Conservation (phyloP, 2,329 filamentous ascomycete genomes). For the Exophiala sideris region DNA sequence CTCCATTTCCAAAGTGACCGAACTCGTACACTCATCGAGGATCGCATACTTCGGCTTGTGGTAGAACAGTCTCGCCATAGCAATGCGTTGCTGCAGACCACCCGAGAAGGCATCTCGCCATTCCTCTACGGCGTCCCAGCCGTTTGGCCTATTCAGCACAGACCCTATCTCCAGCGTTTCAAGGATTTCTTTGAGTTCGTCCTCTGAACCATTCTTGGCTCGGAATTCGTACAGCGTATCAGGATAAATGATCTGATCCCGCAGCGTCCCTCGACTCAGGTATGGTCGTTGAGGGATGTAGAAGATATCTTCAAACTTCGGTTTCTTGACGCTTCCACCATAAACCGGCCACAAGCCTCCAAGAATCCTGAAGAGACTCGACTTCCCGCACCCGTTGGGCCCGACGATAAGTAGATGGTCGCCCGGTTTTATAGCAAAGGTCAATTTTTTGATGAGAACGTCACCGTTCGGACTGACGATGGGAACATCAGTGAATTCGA, state of each 20-base stretch:
- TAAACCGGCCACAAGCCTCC: constrained; percentile 98
- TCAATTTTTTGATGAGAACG: constrained; percentile 78
- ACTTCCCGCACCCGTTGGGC: constrained; percentile 96
- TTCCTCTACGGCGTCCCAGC: constrained; percentile 92
- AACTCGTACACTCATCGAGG: constrained; percentile 92
- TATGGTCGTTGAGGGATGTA: constrained; percentile 97
- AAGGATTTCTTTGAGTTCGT: constrained; percentile 73
- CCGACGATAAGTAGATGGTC: constrained; percentile 93
- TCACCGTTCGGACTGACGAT: constrained; percentile 97
- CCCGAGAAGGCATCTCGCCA: constrained; percentile 94
- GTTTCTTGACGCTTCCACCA: constrained; percentile 87
- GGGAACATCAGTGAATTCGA: constrained; percentile 83
- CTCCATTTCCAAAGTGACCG: constrained; percentile 92
- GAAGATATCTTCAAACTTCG: constrained; percentile 88
- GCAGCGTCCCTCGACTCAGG: constrained; percentile 82
- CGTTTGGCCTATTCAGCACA: constrained; percentile 72
- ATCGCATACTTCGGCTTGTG: constrained; percentile 92
- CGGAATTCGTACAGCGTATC: constrained; percentile 86
- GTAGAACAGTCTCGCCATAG: constrained; percentile 94
- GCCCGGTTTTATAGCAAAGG: constrained; percentile 79
- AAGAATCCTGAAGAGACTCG: constrained; percentile 90
- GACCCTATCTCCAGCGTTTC: constrained; percentile 76
- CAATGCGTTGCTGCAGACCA: constrained; percentile 90
- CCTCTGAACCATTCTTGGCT: constrained; percentile 75
- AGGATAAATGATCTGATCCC: constrained; percentile 95